phyloP scores from a whole-genome alignment of 148 eudicot species.

The Talinum fruticosum region DNA sequence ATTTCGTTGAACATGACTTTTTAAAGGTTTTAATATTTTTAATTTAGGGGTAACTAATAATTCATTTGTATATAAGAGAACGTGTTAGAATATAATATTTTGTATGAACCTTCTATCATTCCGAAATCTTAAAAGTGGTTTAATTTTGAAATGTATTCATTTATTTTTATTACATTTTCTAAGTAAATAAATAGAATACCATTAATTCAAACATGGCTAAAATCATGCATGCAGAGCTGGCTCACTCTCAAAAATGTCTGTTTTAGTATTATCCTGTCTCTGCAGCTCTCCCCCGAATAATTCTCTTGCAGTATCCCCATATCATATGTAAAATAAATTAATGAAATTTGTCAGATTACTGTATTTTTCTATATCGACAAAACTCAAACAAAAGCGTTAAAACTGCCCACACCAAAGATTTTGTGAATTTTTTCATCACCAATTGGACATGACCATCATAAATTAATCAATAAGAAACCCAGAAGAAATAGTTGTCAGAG shows the following conservation, averaged over 20 bases:
- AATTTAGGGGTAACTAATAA: too few relatives aligned
- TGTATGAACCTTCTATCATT: too few relatives aligned
- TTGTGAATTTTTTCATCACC: slow-evolving; percentile 17
- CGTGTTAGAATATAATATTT: too few relatives aligned
- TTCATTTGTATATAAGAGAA: too few relatives aligned
- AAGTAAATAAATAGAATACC: neutral
- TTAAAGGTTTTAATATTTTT: too few relatives aligned
- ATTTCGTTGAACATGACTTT: too few relatives aligned
- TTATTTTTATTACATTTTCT: too few relatives aligned
- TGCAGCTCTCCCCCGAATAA: neutral
- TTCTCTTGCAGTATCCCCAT: neutral
- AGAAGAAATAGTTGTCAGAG: slow-evolving; percentile 8
- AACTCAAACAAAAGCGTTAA: neutral
- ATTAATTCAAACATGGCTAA: slow-evolving; percentile 1
- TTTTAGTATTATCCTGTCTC: neutral
- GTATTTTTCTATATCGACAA: neutral
- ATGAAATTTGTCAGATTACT: neutral
- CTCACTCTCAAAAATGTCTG: neutral
- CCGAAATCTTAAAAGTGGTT: too few relatives aligned
- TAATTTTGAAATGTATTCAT: too few relatives aligned
- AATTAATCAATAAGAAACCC: neutral
- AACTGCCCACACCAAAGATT: neutral
- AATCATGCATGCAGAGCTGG: slow-evolving; percentile 2
- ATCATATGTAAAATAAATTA: neutral
- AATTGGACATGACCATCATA: slow-evolving; percentile 2